These are phyloP conservation scores for Wolfiporia cocos DNA, from an alignment of 1,284 basidiomycete genomes.

Conservation along the genomic window DNA sequence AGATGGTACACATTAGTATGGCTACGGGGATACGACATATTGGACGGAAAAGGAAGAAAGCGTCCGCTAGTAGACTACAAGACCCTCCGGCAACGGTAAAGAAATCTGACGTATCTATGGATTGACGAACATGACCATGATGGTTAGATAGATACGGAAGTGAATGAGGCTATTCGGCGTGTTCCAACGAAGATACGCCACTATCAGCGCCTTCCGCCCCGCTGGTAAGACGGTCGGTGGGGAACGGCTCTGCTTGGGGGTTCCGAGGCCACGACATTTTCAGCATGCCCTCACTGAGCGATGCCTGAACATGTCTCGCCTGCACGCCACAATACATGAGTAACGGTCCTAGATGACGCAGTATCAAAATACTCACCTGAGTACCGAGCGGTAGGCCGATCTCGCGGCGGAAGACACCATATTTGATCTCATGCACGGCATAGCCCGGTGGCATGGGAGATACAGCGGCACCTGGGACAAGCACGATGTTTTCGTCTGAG, in stretches of 20 bases:
- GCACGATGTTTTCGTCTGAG: neutral
- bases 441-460: conserved; percentile 11
- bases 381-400: conserved; percentile 39
- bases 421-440: conserved; percentile 42
- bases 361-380: conserved; percentile 32
- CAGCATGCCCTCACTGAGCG: conserved; percentile 19
- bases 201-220: too few species aligned
- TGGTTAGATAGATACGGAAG: too few species aligned
- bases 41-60: too few species aligned
- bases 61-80: too few species aligned
- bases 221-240: too few species aligned
- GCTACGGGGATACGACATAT: too few species aligned
- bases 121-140: too few species aligned
- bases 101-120: too few species aligned
- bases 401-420: conserved; percentile 42
- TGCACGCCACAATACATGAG: conserved; percentile 7
- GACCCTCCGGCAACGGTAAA: too few species aligned
- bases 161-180: too few species aligned
- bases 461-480: neutral
- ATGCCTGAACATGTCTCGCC: conserved; percentile 18
- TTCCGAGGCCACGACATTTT: conserved; percentile 21
- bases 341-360: neutral
- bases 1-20: too few species aligned
- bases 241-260: conserved; percentile 5
- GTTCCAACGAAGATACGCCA: too few species aligned